Evolutionary conservation across 2,329 filamentous ascomycete species (phyloP).

Genomic region (Curvularia sp.): DNA sequence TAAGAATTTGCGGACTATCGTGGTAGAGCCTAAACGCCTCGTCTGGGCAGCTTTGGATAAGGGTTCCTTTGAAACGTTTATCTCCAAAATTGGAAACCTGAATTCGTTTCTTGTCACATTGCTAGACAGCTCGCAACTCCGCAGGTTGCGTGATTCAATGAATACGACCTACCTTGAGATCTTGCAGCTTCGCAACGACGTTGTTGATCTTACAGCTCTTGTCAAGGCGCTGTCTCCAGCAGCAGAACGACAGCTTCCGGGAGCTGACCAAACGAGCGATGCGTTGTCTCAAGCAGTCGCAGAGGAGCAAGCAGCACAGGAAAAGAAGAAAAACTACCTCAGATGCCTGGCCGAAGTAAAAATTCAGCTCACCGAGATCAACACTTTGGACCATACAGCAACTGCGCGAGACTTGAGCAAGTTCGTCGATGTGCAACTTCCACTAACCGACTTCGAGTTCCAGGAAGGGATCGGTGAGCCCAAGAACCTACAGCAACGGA

Average conservation of each 20-base stretch:
- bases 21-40: not conserved
- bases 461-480: not conserved
- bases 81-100: not conserved
- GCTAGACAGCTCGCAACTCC: not conserved
- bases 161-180: not conserved
- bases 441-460: not conserved
- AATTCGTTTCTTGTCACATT: not conserved
- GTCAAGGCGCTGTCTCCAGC: not conserved
- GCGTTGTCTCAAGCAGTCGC: not conserved
- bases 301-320: not conserved
- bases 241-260: not conserved
- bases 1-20: not conserved
- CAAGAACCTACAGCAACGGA: not conserved
- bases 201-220: not conserved
- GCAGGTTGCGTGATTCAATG: not conserved
- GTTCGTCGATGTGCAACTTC: not conserved
- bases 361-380: not conserved
- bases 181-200: not conserved
- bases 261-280: not conserved
- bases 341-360: not conserved
- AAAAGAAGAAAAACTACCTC: not conserved
- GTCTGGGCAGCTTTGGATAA: not conserved
- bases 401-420: not conserved
- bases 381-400: not conserved
- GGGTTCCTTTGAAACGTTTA: not conserved